Base-by-base conservation (phyloP, 768 basidiomycete genomes). In the Hygrocybe punicea region DNA sequence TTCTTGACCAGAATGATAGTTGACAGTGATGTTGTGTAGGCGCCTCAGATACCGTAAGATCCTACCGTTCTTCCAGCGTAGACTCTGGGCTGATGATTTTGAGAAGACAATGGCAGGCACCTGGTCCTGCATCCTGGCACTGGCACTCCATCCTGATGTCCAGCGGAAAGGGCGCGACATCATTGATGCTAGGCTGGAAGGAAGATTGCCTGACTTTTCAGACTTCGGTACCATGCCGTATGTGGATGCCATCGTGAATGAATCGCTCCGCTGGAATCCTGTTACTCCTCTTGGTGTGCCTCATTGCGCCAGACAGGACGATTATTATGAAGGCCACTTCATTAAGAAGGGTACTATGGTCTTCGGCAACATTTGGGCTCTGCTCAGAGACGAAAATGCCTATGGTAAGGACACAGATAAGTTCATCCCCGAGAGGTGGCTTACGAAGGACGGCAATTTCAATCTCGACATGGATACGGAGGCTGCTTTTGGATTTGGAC, bases 271-370 rank as follows among this genome's bases (percentile, higher is more conserved):
- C 14, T 58, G 56, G 60, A 44, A 59, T 29, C 60, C 62, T 13
- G 55, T 63, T 10, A 53, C 51, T 23, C 21, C 67, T 16, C 61
- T 65, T 17, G 58, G 39, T 24, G 36, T 61, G 19, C 59, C 56
- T 21, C 73, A 70, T 55, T 53, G 58, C 11, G 57, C 62, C 10
- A 57, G 63, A n/a, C 60, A 68, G 44, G 72, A 77, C 25, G 72
- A 74, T 44, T 62, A 70, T 13, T 75, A 73, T 51, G 25, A 58
- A 24, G 72, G 70, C 7, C 68, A 69, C 60, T 60, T 59, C 17
- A 71, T 76, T 51, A 74, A 71, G 6, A 68, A 65, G 39, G 73
- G 73, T 9, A 72, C 76, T 16, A 67, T 66, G 6, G 56, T 71
- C 19, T 47, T 72, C 25, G 64, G 70, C 4, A 73, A 73, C 39